Evolutionary conservation across 768 basidiomycete species (phyloP).

Genomic region (Sporobolomyces pararoseus): DNA sequence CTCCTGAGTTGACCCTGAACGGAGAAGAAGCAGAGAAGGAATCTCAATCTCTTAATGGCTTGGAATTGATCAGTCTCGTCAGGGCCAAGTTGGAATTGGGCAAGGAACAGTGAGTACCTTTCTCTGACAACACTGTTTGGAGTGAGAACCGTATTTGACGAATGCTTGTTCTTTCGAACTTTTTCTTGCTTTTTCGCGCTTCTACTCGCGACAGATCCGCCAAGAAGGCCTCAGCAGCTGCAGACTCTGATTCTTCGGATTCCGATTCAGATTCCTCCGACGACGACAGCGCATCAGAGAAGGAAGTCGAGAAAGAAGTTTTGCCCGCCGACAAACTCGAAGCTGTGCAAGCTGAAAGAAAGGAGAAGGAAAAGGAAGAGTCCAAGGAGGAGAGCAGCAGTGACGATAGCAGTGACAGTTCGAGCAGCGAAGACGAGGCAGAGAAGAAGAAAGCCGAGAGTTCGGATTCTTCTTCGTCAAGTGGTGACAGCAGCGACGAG

Average conservation of each 20-base stretch:
- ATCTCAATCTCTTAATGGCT: background rate
- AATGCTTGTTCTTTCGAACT: too few relatives aligned
- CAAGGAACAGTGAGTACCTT: slow-evolving; percentile 18
- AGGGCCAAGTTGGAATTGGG: slow-evolving; percentile 22
- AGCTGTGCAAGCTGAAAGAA: slow-evolving; percentile 19
- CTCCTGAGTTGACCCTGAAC: background rate
- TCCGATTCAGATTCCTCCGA: slow-evolving; percentile 43
- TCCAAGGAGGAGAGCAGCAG: slow-evolving; percentile 1
- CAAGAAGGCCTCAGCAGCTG: background rate
- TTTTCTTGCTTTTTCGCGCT: background rate
- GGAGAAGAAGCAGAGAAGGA: slow-evolving; percentile 18
- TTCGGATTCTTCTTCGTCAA: slow-evolving; percentile 5
- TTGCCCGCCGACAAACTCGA: slow-evolving; percentile 21
- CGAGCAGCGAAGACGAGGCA: background rate
- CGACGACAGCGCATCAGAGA: slow-evolving; percentile 14
- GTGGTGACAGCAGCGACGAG: slow-evolving; percentile 2
- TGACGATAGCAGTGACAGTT: slow-evolving; percentile 10
- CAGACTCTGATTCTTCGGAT: slow-evolving; percentile 17
- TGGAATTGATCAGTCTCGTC: slow-evolving; percentile 32
- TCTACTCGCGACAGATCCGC: background rate
- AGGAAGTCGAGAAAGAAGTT: slow-evolving; percentile 38
- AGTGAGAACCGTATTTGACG: too few relatives aligned
- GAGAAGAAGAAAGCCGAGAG: background rate
- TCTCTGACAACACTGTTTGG: background rate
- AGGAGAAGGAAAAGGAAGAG: slow-evolving; percentile 7